Percentiles rank a stretch among this genome's conserved stretches.
Conservation (phyloP, 441 rosid genomes). For the Lepidium campestre region DNA sequence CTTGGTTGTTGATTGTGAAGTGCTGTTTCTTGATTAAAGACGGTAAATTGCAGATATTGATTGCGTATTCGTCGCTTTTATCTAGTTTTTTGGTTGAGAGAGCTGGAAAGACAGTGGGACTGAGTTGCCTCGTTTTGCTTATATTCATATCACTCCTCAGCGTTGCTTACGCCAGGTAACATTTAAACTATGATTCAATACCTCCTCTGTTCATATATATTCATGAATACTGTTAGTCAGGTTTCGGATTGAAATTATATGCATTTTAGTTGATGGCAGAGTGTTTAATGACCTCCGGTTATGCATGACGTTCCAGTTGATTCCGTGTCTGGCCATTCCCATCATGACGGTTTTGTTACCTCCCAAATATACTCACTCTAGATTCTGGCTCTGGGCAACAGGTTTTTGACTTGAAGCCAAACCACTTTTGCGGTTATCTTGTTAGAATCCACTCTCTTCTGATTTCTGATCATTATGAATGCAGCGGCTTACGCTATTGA, state of each 20-base stretch:
- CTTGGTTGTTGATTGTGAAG: not conserved
- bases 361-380: constrained; percentile 71
- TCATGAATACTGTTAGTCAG: not conserved
- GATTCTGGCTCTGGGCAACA: constrained; percentile 74
- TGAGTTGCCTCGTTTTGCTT: constrained; percentile 52
- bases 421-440: not conserved
- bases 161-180: constrained; percentile 64
- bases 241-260: constrained; percentile 25
- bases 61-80: constrained; percentile 76
- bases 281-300: constrained; percentile 84
- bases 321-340: constrained; percentile 69
- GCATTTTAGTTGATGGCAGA: constrained; percentile 68
- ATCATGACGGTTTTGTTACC: constrained; percentile 53
- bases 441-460: not conserved
- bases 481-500: constrained; percentile 51
- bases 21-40: constrained; percentile 16
- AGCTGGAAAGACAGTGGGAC: constrained; percentile 55
- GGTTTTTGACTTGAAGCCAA: constrained; percentile 31
- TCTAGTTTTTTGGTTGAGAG: constrained; percentile 84
- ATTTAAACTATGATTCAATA: not conserved
- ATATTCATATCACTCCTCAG: constrained; percentile 46
- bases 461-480: not conserved
- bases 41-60: constrained; percentile 66
- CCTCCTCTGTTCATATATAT: not conserved
- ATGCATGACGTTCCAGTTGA: constrained; percentile 84